Conservation (phyloP, 352 stramenopile genomes). For the Phytophthora rubi region DNA sequence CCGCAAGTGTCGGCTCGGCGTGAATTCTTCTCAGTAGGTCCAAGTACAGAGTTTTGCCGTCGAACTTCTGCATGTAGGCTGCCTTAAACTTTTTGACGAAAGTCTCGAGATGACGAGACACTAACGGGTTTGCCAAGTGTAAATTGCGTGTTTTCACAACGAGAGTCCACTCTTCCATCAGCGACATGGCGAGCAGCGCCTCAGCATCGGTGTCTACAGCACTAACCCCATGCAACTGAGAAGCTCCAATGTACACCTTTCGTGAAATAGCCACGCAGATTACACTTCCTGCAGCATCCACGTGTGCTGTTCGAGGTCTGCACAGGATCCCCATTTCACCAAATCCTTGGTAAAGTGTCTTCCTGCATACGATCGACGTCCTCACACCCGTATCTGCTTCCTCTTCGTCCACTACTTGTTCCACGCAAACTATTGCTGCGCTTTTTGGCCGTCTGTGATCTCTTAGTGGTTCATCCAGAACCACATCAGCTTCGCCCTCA, state of each 20-base stretch:
- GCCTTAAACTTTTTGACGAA: slow-evolving; percentile 85
- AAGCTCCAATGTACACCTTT: slow-evolving; percentile 51
- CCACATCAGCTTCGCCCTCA: slow-evolving; percentile 63
- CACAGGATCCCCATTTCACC: slow-evolving; percentile 82
- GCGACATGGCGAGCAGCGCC: slow-evolving; percentile 59
- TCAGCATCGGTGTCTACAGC: slow-evolving; percentile 61
- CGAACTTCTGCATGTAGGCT: slow-evolving; percentile 78
- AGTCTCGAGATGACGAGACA: slow-evolving; percentile 69
- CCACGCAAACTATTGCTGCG: not conserved
- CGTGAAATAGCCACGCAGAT: slow-evolving; percentile 60
- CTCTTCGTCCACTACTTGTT: slow-evolving; percentile 7
- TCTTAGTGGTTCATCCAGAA: slow-evolving; percentile 47
- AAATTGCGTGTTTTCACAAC: slow-evolving; percentile 64
- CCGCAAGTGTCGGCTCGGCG: slow-evolving; percentile 53
- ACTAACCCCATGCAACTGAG: slow-evolving; percentile 38
- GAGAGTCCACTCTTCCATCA: slow-evolving; percentile 78
- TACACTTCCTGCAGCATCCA: slow-evolving; percentile 48
- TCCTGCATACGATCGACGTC: slow-evolving; percentile 55
- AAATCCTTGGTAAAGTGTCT: slow-evolving; percentile 73
- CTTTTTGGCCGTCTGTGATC: slow-evolving; percentile 4
- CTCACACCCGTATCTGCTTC: slow-evolving; percentile 13
- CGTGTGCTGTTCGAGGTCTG: slow-evolving; percentile 56
- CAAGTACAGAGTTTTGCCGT: slow-evolving; percentile 76
- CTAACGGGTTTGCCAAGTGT: slow-evolving; percentile 69
- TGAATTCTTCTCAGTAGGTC: slow-evolving; percentile 72